Evolutionary conservation across 2,329 filamentous ascomycete genomes (phyloP).

Genomic region (Verticillium dahliae): DNA sequence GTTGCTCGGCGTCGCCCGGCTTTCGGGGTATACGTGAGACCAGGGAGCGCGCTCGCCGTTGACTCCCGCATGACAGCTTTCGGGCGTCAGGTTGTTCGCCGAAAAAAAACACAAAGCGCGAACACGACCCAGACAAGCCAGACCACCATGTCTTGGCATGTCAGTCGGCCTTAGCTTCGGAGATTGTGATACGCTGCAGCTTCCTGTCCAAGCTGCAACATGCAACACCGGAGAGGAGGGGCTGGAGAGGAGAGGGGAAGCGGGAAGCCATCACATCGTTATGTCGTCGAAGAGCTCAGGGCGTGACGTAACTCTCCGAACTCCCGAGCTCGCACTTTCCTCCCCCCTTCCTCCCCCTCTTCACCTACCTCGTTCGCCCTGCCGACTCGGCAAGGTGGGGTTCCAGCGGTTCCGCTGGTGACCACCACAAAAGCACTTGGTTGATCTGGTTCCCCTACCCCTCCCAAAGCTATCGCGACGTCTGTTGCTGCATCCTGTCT

Average conservation of each 20-base stretch:
- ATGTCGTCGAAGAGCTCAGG: background rate
- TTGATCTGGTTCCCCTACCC: background rate
- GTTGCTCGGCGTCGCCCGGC: background rate
- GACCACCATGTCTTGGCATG: background rate
- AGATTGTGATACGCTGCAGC: background rate
- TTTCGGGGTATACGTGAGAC: background rate
- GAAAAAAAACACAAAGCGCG: background rate
- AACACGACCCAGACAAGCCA: background rate
- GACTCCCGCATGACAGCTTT: background rate
- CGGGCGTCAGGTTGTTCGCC: background rate
- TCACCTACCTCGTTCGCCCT: no score
- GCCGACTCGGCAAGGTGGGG: background rate
- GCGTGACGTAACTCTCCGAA: slow-evolving; percentile 3
- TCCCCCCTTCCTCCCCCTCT: background rate
- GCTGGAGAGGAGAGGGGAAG: no score
- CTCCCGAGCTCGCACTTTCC: background rate
- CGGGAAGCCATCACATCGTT: background rate
- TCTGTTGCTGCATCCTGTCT: background rate
- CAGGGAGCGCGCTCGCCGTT: background rate
- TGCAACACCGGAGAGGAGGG: no score
- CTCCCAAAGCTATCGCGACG: background rate
- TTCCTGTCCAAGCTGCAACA: background rate
- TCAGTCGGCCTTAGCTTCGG: background rate
- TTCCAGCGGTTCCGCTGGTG: background rate
- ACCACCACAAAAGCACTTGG: background rate